A percentile compares a stretch with the other conserved stretches of the same genome.
These are phyloP conservation scores for Beauveria rudraprayagi DNA, from an alignment of 2,329 filamentous ascomycete species.

Conservation along the genomic window DNA sequence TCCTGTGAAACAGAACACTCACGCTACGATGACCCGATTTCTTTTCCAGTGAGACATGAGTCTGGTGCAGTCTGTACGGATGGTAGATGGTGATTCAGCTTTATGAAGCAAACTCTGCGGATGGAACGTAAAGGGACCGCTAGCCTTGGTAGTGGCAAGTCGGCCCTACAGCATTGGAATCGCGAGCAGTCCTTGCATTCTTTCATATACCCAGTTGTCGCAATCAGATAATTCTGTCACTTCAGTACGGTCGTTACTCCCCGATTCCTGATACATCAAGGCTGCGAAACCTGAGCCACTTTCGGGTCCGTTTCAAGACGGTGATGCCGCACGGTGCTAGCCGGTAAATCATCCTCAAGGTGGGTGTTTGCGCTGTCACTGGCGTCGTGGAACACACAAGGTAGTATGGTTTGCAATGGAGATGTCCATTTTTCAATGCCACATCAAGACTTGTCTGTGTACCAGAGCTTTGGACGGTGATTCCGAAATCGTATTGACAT, in stretches of 20 bases:
- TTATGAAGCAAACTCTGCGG: not conserved
- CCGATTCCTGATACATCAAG: not conserved
- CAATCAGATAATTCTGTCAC: not conserved
- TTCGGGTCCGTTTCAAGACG: not conserved
- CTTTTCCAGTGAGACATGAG: constrained; percentile 1
- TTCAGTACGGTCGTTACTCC: not conserved
- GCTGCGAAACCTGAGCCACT: not conserved
- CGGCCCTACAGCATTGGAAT: not conserved
- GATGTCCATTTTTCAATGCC: not conserved
- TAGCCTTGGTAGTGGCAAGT: not conserved
- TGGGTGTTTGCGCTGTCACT: not conserved
- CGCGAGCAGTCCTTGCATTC: not conserved
- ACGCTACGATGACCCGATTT: not conserved
- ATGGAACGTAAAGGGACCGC: not conserved
- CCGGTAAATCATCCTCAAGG: not conserved
- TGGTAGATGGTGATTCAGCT: not conserved
- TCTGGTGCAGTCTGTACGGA: not conserved
- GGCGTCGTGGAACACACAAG: not conserved
- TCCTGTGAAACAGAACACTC: not conserved
- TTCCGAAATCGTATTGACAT: not conserved
- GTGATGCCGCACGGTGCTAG: not conserved
- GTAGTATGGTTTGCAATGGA: not conserved
- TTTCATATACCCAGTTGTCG: not conserved
- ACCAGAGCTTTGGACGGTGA: not conserved
- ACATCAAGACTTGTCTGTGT: not conserved